Base-by-base conservation (phyloP, 768 basidiomycete genomes). In the Collybia nuda region DNA sequence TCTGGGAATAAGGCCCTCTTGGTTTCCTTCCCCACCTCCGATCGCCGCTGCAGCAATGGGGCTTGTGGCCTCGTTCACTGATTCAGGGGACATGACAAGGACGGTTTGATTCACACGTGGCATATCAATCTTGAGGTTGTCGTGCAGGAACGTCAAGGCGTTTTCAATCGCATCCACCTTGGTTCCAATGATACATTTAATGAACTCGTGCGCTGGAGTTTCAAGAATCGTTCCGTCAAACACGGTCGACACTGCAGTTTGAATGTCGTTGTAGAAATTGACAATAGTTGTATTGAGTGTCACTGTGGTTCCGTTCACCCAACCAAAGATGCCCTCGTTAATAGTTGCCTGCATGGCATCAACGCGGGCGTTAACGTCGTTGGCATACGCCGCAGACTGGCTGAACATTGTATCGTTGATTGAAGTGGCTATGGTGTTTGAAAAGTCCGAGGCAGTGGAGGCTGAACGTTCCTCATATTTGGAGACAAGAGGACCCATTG, bases 301-400 rank as follows among this genome's bases (percentile, higher is more conserved):
- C 3, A 82, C 84, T 1, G 93, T 96, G 6, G 96, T 96, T 15
- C 75, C 79, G 59, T 98, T 93, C 43, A 98, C 86, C 95, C 95
- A 98, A 8, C 94, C 93, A 55, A 98, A 96, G 40, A 98, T 69
- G 21, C 88, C 89, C 36, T 91, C 72, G 64, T 98, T 92, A 67
- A 98, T 81, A 5, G 82, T 80, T 35, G 73, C 75, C 70, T 98
- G 90, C 43, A 92, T 76, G 28, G 58, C 58, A 43, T 81, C 78
- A 18, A 98, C 82, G 24, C 82, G 87, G 17, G 59, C 61, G 56
- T 98, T 99, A 61, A 94, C 76, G 26, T 75, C 76, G n/a, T 67
- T 74, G 3, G 95, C 93, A 56, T 95, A 99, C 3, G 78, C 62
- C 12, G 80, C 62, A 7, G 90, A 94, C 57, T 92, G 85, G 59